Evolutionary conservation across 129 eudicot genomes (phyloP), one percentile per base, ranked within the genome.

Genomic region (Artemisia tridentata): DNA sequence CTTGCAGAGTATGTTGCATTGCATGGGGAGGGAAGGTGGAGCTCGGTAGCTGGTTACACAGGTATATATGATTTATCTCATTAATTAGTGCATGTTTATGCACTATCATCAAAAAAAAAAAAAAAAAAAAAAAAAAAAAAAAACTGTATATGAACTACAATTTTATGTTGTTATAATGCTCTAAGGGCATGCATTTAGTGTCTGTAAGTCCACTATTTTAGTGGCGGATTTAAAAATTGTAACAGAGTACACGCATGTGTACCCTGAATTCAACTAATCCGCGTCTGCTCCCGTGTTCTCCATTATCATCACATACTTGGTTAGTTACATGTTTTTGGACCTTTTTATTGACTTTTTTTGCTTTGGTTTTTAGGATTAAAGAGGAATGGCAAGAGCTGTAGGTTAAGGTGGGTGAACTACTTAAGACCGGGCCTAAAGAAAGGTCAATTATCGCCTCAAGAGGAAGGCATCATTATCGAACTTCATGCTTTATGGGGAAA

Each of bases 401-500:
- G 97, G 79, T 77, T 91, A 47, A 78, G 97, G 14, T 91, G 97
- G 97, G 92, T 91, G 90, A 91, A 91, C 65, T 91, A 91, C 82
- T 68, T 91, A 17, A 82, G 90, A 66, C 96, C 97, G 0, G 97
- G 97, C n/a, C 88, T 91, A 7, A 91, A 86, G 72, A 88, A 77
- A 86, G 90, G 89, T 34, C 91, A 88, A 13, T 58, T 91, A 57
- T 81, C 96, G 18, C 96, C 96, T 64, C 90, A 88, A 74, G 97
- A 91, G 69, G 96, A 91, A 84, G 97, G 92, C 76, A 88, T 91
- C 84, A 91, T 91, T 52, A 88, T 91, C 60, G 97, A 91, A 69
- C 86, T 91, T 20, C 97, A 88, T 86, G 85, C 97, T 57, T 71
- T 91, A 45, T 91, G 92, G 92, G 97, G 97, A 69, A 91, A 91